A percentile compares a stretch with the other conserved stretches of the same genome.
Evolutionary conservation across 495 filamentous ascomycete genomes (phyloP).

Genomic region (Aspergillus homomorphus): DNA sequence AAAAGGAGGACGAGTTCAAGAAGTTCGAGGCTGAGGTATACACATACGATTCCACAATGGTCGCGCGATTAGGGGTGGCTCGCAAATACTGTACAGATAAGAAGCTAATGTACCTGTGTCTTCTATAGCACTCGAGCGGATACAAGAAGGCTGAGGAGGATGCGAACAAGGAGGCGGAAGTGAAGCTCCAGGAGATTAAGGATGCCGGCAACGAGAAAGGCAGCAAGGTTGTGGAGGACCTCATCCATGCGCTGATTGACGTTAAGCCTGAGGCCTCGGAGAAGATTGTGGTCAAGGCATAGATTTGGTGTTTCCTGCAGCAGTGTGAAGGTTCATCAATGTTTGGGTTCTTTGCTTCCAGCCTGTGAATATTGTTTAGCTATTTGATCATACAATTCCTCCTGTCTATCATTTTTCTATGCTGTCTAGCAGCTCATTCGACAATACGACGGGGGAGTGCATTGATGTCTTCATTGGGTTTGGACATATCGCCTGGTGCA

Average conservation of each 20-base stretch:
- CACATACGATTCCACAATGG: neutral
- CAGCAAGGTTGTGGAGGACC: slow-evolving; percentile 72
- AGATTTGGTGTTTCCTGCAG: slow-evolving; percentile 22
- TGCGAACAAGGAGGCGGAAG: slow-evolving; percentile 76
- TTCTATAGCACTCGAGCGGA: slow-evolving; percentile 70
- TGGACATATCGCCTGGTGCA: neutral
- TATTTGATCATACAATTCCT: slow-evolving; percentile 4
- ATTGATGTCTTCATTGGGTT: neutral
- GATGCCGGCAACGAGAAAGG: slow-evolving; percentile 73
- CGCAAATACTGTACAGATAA: neutral
- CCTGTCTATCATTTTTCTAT: neutral
- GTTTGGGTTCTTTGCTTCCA: slow-evolving; percentile 19
- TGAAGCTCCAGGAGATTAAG: slow-evolving; percentile 78
- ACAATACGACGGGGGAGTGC: no score
- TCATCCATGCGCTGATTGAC: slow-evolving; percentile 75
- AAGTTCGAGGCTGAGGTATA: slow-evolving; percentile 87
- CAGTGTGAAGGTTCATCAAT: slow-evolving; percentile 12
- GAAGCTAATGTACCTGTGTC: slow-evolving; percentile 16
- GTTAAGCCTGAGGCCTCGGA: slow-evolving; percentile 69
- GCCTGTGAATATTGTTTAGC: slow-evolving; percentile 16
- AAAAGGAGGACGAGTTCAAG: slow-evolving; percentile 94
- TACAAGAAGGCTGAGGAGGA: slow-evolving; percentile 86
- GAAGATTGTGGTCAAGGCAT: slow-evolving; percentile 44
- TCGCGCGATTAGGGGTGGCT: neutral
- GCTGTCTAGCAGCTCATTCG: neutral